These are phyloP conservation scores for Elsinoe perseae DNA, from an alignment of 2,329 filamentous ascomycete species.

Conservation along the genomic window DNA sequence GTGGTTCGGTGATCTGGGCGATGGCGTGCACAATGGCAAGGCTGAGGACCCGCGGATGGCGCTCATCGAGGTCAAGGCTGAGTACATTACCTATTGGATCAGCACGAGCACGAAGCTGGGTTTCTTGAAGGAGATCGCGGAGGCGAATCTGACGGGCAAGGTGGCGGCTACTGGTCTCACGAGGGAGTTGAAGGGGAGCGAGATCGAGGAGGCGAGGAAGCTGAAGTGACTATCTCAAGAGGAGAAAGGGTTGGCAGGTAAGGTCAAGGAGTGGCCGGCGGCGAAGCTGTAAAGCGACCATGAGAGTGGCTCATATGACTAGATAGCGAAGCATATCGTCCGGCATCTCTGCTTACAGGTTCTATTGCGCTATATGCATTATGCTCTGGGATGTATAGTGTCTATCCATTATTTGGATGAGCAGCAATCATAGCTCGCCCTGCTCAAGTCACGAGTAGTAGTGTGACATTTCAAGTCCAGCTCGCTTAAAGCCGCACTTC, in stretches of 20 bases:
- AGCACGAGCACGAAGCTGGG: constrained; percentile 25
- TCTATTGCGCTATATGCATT: not conserved
- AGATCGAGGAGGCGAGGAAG: constrained; percentile 27
- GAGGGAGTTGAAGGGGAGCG: constrained; percentile 28
- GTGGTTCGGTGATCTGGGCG: constrained; percentile 46
- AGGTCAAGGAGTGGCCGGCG: not conserved
- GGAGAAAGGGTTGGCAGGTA: not conserved
- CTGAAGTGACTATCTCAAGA: not conserved
- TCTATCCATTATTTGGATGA: not conserved
- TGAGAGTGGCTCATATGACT: too few species aligned
- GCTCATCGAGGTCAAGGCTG: constrained; percentile 33
- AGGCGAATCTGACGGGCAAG: constrained; percentile 27
- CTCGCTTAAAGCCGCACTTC: constrained; percentile 91
- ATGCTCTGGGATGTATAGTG: not conserved
- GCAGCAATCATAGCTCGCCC: not conserved
- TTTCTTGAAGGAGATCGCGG: constrained; percentile 28
- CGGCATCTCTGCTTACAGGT: not conserved
- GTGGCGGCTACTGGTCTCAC: constrained; percentile 30
- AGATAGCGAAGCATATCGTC: not conserved
- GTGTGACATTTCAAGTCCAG: constrained; percentile 93
- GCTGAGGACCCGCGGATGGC: constrained; percentile 43
- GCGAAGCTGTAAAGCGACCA: constrained; percentile 3
- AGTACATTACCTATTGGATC: constrained; percentile 32
- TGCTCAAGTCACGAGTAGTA: constrained; percentile 51
- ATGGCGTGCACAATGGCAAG: constrained; percentile 41